Conservation (phyloP, 495 filamentous ascomycete species). For the Geoglossum glabrum region DNA sequence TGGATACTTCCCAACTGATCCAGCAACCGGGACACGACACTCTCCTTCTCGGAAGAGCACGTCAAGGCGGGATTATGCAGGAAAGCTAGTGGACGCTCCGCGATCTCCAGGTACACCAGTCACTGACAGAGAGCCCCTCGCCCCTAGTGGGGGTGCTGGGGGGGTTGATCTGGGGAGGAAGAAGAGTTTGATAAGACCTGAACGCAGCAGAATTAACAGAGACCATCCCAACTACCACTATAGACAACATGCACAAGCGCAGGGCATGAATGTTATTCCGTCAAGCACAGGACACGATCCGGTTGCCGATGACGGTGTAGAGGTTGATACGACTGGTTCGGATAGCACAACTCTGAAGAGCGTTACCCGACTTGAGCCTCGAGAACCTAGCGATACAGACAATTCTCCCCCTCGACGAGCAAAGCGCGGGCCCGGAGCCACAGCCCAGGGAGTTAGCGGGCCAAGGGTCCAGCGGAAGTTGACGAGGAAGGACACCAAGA, state of each 20-base stretch:
- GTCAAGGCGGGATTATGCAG: constrained; percentile 1
- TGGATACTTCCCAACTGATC: background rate
- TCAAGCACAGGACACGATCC: constrained; percentile 87
- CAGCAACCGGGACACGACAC: background rate
- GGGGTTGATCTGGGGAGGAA: constrained; percentile 40
- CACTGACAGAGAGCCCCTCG: constrained; percentile 15
- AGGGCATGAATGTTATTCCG: constrained; percentile 66
- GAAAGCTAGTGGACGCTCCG: constrained; percentile 6
- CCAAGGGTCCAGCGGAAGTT: constrained; percentile 21
- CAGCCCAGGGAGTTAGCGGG: constrained; percentile 10
- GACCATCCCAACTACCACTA: constrained; percentile 92
- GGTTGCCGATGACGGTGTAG: constrained; percentile 47
- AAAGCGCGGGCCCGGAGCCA: constrained; percentile 15
- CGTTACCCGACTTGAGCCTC: constrained; percentile 16
- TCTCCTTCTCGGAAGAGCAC: background rate
- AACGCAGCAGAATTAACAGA: constrained; percentile 57
- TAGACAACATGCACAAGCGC: constrained; percentile 72
- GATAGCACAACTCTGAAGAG: constrained; percentile 33
- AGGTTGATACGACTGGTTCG: constrained; percentile 34
- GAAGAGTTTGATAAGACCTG: constrained; percentile 68
- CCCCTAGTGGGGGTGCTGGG: constrained; percentile 10
- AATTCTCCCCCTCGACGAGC: constrained; percentile 22
- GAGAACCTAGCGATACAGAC: constrained; percentile 19
- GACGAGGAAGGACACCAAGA: constrained; percentile 28
- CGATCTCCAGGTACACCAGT: constrained; percentile 13